Conservation (phyloP, 2,329 filamentous ascomycete species). For the Ophiostoma triangulosporum region DNA sequence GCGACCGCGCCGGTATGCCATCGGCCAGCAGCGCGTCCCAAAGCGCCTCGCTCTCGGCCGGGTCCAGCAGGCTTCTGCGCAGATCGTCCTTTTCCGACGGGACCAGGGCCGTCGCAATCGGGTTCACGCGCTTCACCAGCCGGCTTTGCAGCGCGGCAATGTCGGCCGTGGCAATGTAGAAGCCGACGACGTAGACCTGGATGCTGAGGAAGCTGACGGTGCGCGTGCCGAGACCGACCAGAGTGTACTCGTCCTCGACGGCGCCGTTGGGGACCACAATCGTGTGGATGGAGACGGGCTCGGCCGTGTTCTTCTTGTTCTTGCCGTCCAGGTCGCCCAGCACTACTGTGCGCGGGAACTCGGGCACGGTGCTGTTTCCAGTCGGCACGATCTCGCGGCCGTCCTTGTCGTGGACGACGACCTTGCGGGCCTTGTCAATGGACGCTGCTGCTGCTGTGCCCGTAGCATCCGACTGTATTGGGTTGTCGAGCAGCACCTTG, state of each 20-base stretch:
- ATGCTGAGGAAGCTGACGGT: conserved; percentile 83
- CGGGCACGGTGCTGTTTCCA: conserved; percentile 64
- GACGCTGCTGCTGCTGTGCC: conserved; percentile 25
- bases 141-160: conserved; percentile 67
- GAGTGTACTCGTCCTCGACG: conserved; percentile 55
- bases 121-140: conserved; percentile 63
- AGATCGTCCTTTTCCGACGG: conserved; percentile 67
- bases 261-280: neutral
- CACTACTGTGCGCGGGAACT: conserved; percentile 60
- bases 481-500: conserved; percentile 23
- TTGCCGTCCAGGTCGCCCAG: conserved; percentile 29
- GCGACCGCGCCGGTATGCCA: conserved; percentile 53
- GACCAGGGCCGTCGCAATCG: conserved; percentile 69
- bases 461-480: conserved; percentile 28
- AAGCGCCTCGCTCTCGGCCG: conserved; percentile 51
- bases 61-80: conserved; percentile 54
- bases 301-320: neutral
- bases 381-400: conserved; percentile 66
- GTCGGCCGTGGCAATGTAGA: conserved; percentile 78
- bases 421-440: conserved; percentile 37
- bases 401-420: conserved; percentile 52
- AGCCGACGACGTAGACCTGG: conserved; percentile 87
- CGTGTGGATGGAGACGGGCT: neutral
- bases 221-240: conserved; percentile 76
- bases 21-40: conserved; percentile 61